These are phyloP conservation scores for Mycosphaerella sp. DNA, from an alignment of 2,329 filamentous ascomycete species.

Conservation along the genomic window DNA sequence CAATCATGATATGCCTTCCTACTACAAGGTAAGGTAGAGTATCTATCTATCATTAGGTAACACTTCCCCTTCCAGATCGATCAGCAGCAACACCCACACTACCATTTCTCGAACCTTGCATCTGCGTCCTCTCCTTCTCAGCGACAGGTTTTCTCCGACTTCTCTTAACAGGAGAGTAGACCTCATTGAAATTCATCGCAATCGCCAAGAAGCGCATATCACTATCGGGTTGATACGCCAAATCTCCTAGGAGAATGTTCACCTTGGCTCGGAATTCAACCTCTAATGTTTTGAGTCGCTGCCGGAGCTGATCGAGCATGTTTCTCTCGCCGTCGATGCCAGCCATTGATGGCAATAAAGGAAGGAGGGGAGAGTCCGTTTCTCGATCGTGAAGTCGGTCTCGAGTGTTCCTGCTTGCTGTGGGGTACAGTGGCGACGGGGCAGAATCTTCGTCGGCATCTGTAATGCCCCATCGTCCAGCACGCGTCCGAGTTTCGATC, in stretches of 20 bases:
- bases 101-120: background rate
- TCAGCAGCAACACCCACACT: background rate
- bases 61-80: background rate
- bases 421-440: constrained; percentile 20
- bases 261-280: constrained; percentile 70
- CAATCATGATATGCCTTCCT: background rate
- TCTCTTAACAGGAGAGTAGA: constrained; percentile 72
- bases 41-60: background rate
- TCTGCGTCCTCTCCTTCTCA: constrained; percentile 14
- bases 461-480: constrained; percentile 57
- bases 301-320: constrained; percentile 68
- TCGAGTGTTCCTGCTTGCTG: constrained; percentile 4
- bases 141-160: constrained; percentile 36
- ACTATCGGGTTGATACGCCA: constrained; percentile 87
- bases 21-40: too few relatives aligned
- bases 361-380: constrained; percentile 40
- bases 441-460: constrained; percentile 46
- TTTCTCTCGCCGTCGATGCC: constrained; percentile 47
- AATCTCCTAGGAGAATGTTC: constrained; percentile 76
- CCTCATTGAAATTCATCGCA: constrained; percentile 99
- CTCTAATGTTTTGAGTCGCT: constrained; percentile 65
- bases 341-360: constrained; percentile 34
- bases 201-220: constrained; percentile 95
- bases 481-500: constrained; percentile 59
- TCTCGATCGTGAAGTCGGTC: constrained; percentile 22